Percentiles rank a stretch among this genome's conserved stretches.
Conservation (phyloP, 2,329 filamentous ascomycete genomes). For the Stromatinia cepivora region DNA sequence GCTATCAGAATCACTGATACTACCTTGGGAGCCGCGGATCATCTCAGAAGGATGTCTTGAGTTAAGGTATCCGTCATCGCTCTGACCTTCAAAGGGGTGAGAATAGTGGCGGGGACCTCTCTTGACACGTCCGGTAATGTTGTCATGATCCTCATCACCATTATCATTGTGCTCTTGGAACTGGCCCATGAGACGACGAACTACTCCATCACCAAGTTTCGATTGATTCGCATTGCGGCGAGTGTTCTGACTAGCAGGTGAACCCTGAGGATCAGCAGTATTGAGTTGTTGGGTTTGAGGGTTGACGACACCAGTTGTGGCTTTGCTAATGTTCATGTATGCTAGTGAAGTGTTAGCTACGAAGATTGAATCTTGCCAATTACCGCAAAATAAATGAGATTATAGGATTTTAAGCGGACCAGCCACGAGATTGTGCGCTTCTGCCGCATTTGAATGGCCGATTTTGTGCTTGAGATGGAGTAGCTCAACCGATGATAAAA, state of each 20-base stretch:
- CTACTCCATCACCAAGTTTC: not conserved
- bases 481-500: not conserved
- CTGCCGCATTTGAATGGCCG: not conserved
- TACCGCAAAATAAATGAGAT: not conserved
- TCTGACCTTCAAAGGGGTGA: not conserved
- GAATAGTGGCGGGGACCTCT: not conserved
- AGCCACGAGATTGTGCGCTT: not conserved
- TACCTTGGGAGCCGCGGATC: not conserved
- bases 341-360: slow-evolving; percentile 7
- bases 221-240: not conserved
- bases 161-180: not conserved
- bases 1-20: not conserved
- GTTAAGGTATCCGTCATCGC: not conserved
- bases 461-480: not conserved
- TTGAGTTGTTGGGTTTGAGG: not conserved
- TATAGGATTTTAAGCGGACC: not conserved
- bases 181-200: not conserved
- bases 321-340: slow-evolving; percentile 6
- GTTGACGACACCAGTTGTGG: not conserved
- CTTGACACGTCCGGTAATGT: not conserved
- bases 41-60: not conserved
- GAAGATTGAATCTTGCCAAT: not conserved
- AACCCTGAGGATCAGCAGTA: not conserved
- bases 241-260: not conserved
- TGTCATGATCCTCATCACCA: not conserved